phyloP scores from a whole-genome alignment of 148 eudicot genomes.

The Cornus kousa region DNA sequence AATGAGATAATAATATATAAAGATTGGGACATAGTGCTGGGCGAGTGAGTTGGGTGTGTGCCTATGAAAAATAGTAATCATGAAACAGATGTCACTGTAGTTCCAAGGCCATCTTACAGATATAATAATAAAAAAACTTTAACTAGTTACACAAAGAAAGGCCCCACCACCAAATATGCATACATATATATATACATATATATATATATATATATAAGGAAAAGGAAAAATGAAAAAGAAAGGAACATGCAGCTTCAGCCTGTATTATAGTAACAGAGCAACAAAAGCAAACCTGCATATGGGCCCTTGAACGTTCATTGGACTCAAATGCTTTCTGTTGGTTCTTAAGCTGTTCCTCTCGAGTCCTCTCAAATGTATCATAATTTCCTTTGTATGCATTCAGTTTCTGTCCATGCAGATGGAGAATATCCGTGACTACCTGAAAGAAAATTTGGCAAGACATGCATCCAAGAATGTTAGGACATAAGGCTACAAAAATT shows the following conservation, averaged over 20 bases:
- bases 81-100: background rate
- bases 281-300: constrained; percentile 76
- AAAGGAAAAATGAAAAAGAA: constrained; percentile 4
- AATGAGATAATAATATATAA: background rate
- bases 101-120: background rate
- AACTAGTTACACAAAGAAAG: background rate
- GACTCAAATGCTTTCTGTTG: constrained; percentile 92
- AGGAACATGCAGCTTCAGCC: background rate
- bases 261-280: background rate
- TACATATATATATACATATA: too few species aligned
- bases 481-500: background rate
- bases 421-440: constrained; percentile 98
- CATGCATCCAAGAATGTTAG: constrained; percentile 6
- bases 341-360: constrained; percentile 87
- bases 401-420: constrained; percentile 83
- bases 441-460: constrained; percentile 33
- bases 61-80: background rate
- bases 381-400: constrained; percentile 76
- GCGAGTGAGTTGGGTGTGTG: too few species aligned
- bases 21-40: background rate
- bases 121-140: background rate
- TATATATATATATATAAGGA: background rate
- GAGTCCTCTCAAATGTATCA: constrained; percentile 92
- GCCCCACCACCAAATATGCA: background rate
- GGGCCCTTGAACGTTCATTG: constrained; percentile 85